Evolutionary conservation across 1,139 yeast species (phyloP), one percentile per base, ranked within the genome.

Genomic region (Wickerhamomyces sp.): DNA sequence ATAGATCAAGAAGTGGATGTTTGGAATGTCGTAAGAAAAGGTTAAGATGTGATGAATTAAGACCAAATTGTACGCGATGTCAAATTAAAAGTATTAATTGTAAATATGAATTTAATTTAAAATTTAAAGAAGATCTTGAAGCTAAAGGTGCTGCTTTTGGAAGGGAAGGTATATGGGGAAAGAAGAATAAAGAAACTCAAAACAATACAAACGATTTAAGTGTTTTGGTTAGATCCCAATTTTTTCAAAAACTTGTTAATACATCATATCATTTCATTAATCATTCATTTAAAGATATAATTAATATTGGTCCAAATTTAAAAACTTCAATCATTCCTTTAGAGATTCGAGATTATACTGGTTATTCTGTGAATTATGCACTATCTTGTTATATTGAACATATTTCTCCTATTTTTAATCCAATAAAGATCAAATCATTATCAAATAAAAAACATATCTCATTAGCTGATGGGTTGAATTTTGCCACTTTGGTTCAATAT

Each of bases 111-210:
- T 15, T 48, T 1, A 29, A 26, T 4, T 30, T 45, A 9, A 45
- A 43, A 30, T 48, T 45, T 37, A 48, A 42, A 23, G 51, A 48
- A 13, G 50, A 47, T 34, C 27, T 40, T 5, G 45, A 43, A 15
- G 27, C 42, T 7, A 38, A 39, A 29, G 43, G 47, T 8, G 44
- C 42, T 1, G 51, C 33, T 1, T 48, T 48, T 41, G 51, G 51
- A 2, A 41, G 51, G 23, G 51, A 48, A 39, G 51, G 51, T 9
- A 34, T 45, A 8, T 48, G 51, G 51, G 18, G 14, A 8, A 47
- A 43, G 27, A 15, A 18, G 9, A 38, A 37, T 8, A 6, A 36
- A 10, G 13, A n/a, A n/a, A 18, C n/a, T 9, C 7, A 11, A 14
- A 18, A 11, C 11, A 35, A 29, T 5, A 36, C 43, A 4, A 37